Percentiles rank a stretch among this genome's conserved stretches.
phyloP scores from a whole-genome alignment of 441 rosid genomes.

The Croton setiger region DNA sequence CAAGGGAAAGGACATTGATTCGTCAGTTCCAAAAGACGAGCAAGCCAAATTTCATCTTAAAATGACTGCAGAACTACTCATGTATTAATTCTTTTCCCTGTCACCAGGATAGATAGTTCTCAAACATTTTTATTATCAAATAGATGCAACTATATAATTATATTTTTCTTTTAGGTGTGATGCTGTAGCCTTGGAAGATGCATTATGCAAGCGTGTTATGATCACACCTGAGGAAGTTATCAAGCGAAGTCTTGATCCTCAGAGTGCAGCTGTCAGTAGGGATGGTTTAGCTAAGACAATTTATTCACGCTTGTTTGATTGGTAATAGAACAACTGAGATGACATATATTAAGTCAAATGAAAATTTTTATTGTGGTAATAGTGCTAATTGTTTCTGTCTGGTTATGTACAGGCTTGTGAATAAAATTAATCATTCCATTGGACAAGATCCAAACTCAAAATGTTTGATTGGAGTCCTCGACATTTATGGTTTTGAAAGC shows the following conservation, averaged over 20 bases:
- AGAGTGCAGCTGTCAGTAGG: slow-evolving; percentile 64
- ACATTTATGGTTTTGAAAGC: slow-evolving; percentile 96
- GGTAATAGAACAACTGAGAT: slow-evolving; percentile 33
- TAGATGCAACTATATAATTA: slow-evolving; percentile 4
- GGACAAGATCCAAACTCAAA: slow-evolving; percentile 79
- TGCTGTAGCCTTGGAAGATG: slow-evolving; percentile 65
- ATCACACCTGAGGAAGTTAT: slow-evolving; percentile 89
- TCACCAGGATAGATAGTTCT: slow-evolving; percentile 7
- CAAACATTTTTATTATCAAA: slow-evolving; percentile 2
- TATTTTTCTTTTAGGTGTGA: slow-evolving; percentile 55
- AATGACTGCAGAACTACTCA: slow-evolving; percentile 89
- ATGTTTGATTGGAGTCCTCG: slow-evolving; percentile 78
- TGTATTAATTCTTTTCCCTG: slow-evolving; percentile 40
- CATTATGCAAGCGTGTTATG: slow-evolving; percentile 85
- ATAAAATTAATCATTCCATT: slow-evolving; percentile 69
- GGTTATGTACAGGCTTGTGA: slow-evolving; percentile 60
- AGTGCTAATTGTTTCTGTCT: slow-evolving; percentile 17
- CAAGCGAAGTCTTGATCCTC: slow-evolving; percentile 82
- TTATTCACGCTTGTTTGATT: slow-evolving; percentile 77
- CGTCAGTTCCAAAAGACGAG: slow-evolving; percentile 83
- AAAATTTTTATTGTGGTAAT: neutral
- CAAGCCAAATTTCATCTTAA: slow-evolving; percentile 80
- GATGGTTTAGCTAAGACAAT: slow-evolving; percentile 89
- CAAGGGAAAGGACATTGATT: slow-evolving; percentile 84
- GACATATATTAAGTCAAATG: slow-evolving; percentile 9